phyloP scores from a whole-genome alignment of 352 stramenopile genomes.

The Pythium guiyangense region DNA sequence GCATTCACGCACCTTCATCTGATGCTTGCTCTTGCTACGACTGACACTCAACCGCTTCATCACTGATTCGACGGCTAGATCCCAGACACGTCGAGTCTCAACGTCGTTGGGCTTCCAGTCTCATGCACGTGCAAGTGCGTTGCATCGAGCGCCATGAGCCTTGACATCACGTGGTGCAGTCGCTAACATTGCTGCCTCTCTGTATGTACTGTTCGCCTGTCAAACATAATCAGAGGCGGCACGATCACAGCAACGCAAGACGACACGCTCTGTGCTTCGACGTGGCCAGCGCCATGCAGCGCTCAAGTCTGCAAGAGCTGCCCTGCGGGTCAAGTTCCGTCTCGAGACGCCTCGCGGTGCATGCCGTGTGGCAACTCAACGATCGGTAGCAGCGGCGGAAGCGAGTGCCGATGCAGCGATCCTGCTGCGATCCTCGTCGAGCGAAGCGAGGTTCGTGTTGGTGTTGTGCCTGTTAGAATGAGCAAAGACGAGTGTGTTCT shows the following conservation, averaged over 20 bases:
- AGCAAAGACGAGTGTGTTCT: not conserved
- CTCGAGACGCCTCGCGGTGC: slow-evolving; percentile 36
- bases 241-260: slow-evolving; percentile 21
- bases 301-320: slow-evolving; percentile 37
- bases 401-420: slow-evolving; percentile 46
- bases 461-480: not conserved
- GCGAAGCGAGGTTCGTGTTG: slow-evolving; percentile 28
- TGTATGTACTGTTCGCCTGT: not conserved
- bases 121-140: slow-evolving; percentile 42
- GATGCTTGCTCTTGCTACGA: not conserved
- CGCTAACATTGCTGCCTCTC: not conserved
- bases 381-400: slow-evolving; percentile 22
- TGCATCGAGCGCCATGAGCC: not conserved
- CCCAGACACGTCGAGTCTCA: slow-evolving; percentile 19
- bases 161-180: not conserved
- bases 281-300: slow-evolving; percentile 63
- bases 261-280: slow-evolving; percentile 39
- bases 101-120: slow-evolving; percentile 20
- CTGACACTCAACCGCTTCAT: not conserved
- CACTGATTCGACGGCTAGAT: slow-evolving; percentile 15
- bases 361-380: slow-evolving; percentile 63
- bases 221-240: slow-evolving; percentile 6
- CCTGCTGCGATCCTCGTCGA: slow-evolving; percentile 48
- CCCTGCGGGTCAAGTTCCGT: slow-evolving; percentile 28
- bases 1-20: not conserved